These are phyloP conservation scores for Clohesyomyces aquaticus DNA, from an alignment of 495 filamentous ascomycete species.

Conservation along the genomic window DNA sequence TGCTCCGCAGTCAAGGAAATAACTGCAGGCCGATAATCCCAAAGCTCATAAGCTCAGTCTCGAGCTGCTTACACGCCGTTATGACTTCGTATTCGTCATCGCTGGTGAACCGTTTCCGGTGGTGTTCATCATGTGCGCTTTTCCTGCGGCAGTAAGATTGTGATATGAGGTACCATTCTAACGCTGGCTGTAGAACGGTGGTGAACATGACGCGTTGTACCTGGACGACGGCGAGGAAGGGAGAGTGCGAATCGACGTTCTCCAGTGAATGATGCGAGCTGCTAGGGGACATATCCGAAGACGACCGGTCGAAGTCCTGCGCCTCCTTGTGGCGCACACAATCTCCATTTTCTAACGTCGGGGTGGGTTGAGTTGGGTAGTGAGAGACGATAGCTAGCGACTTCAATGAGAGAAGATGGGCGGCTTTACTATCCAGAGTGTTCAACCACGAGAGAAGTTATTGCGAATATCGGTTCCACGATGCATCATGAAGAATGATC, in stretches of 20 bases:
- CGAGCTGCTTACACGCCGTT: not conserved
- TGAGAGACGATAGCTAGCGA: not conserved
- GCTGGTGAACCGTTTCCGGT: not conserved
- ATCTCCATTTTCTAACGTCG: too few relatives aligned
- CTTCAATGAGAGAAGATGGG: constrained; percentile 1
- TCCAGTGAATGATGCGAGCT: not conserved
- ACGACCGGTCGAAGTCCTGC: not conserved
- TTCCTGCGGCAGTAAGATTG: not conserved
- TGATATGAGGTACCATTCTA: not conserved
- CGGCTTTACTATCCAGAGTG: constrained; percentile 4
- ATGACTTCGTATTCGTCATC: constrained; percentile 3
- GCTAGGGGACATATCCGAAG: not conserved
- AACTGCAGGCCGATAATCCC: not conserved
- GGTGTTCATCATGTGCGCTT: constrained; percentile 3
- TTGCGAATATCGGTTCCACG: constrained; percentile 7
- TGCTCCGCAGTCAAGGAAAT: constrained; percentile 5
- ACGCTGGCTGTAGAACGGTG: constrained; percentile 1
- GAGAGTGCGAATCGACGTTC: not conserved
- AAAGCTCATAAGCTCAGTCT: constrained; percentile 3
- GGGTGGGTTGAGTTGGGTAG: not conserved
- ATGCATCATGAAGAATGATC: not conserved
- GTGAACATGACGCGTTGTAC: constrained; percentile 1
- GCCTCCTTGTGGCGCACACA: not conserved
- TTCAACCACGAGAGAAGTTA: constrained; percentile 4
- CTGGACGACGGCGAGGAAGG: not conserved